Conservation (phyloP, 352 stramenopile genomes). For the Phytophthora podocarpi region DNA sequence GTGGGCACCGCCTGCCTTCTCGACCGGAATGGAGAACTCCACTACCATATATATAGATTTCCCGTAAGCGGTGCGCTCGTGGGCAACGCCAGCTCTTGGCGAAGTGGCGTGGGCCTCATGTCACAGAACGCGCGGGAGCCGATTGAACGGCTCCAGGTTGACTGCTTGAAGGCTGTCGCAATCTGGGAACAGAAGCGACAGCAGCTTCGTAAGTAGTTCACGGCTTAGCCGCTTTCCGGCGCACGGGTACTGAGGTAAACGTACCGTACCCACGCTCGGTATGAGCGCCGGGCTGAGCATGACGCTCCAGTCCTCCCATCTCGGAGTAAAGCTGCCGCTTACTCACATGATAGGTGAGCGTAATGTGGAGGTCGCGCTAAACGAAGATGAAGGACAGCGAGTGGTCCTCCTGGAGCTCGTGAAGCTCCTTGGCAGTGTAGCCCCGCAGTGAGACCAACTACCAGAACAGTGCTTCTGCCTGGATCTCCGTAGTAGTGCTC, state of each 20-base stretch:
- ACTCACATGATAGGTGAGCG: background rate
- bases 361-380: background rate
- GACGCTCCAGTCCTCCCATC: background rate
- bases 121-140: background rate
- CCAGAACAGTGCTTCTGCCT: background rate
- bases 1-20: too few relatives aligned
- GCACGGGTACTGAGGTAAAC: background rate
- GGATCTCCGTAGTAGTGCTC: background rate
- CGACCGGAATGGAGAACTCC: too few relatives aligned
- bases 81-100: background rate
- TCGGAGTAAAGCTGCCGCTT: background rate
- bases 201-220: background rate
- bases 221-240: background rate
- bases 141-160: background rate
- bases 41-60: too few relatives aligned
- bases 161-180: constrained; percentile 2
- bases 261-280: background rate
- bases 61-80: too few relatives aligned
- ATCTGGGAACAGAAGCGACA: background rate
- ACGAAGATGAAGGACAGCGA: background rate
- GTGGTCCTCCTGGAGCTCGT: background rate
- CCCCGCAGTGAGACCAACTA: background rate
- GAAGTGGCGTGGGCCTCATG: background rate
- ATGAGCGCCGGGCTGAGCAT: background rate
- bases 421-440: background rate